Conservation (phyloP, 2,329 filamentous ascomycete species). For the Aciculosporium take region DNA sequence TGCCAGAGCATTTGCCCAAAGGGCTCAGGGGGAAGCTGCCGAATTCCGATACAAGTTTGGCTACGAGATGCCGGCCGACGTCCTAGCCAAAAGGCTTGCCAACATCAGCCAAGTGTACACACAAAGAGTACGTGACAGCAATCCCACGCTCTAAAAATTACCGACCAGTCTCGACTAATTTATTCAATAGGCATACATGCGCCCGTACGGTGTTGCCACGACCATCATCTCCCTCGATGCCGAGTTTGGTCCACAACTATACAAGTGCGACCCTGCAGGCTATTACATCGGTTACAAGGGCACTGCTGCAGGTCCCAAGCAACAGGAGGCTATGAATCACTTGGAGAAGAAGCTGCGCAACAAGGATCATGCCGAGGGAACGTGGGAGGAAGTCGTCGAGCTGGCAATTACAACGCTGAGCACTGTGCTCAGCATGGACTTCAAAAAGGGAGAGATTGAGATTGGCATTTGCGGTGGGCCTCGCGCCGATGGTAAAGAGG, state of each 20-base stretch:
- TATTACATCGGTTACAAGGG: constrained; percentile 99
- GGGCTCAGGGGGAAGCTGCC: constrained; percentile 87
- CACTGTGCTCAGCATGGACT: constrained; percentile 95
- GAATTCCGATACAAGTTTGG: constrained; percentile 98
- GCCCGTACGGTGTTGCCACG: constrained; percentile 86
- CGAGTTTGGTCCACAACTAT: constrained; percentile 85
- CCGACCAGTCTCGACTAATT: not conserved
- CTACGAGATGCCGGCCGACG: constrained; percentile 99
- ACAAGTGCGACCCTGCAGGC: constrained; percentile 95
- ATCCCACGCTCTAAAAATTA: not conserved
- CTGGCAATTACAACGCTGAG: constrained; percentile 89
- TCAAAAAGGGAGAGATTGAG: constrained; percentile 98
- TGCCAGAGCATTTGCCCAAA: constrained; percentile 80
- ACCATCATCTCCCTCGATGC: constrained; percentile 90
- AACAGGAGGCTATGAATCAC: constrained; percentile 96
- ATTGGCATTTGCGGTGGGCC: constrained; percentile 93
- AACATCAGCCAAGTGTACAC: constrained; percentile 99
- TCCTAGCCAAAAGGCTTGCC: constrained; percentile 86
- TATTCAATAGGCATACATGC: constrained; percentile 67
- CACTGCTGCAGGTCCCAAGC: constrained; percentile 91
- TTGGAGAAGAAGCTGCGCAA: constrained; percentile 99
- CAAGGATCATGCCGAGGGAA: constrained; percentile 85
- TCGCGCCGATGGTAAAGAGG: constrained; percentile 66
- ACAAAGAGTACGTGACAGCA: constrained; percentile 53
- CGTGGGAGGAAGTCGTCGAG: constrained; percentile 96